Conservation (phyloP, 192 early-diverging fungal species). For the Linnemannia schmuckeri region DNA sequence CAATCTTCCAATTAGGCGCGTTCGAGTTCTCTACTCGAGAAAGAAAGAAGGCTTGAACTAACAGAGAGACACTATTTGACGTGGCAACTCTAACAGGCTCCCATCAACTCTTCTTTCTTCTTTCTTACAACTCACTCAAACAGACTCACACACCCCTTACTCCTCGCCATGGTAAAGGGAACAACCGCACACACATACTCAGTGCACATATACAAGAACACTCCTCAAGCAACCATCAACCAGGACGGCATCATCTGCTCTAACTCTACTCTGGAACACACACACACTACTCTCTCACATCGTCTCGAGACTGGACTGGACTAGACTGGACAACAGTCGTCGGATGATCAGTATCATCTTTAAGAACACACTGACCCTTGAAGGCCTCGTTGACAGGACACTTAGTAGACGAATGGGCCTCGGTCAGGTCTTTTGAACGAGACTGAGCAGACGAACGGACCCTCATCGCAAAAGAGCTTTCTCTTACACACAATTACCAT, state of each 20-base stretch:
- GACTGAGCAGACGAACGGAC: background rate
- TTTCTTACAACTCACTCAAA: constrained; percentile 1
- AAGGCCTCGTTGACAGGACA: background rate
- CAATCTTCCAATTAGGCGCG: background rate
- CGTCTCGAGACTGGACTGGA: background rate
- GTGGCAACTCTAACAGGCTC: constrained; percentile 2
- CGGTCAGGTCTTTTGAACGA: background rate
- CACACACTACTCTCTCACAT: background rate
- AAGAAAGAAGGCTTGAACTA: background rate
- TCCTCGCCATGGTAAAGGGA: background rate
- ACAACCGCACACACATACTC: background rate
- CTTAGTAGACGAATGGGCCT: background rate
- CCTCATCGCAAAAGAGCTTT: background rate
- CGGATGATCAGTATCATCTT: background rate
- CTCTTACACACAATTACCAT: background rate
- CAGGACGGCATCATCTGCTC: background rate
- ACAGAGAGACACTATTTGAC: constrained; percentile 1
- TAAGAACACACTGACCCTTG: background rate
- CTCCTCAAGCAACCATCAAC: background rate
- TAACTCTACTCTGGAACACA: background rate
- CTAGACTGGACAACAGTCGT: background rate
- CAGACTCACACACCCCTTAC: background rate
- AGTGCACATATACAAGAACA: background rate
- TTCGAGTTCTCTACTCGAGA: background rate
- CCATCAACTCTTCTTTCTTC: background rate